Base-by-base conservation (phyloP, 1,284 basidiomycete species). In the Boletellus deceptivus region DNA sequence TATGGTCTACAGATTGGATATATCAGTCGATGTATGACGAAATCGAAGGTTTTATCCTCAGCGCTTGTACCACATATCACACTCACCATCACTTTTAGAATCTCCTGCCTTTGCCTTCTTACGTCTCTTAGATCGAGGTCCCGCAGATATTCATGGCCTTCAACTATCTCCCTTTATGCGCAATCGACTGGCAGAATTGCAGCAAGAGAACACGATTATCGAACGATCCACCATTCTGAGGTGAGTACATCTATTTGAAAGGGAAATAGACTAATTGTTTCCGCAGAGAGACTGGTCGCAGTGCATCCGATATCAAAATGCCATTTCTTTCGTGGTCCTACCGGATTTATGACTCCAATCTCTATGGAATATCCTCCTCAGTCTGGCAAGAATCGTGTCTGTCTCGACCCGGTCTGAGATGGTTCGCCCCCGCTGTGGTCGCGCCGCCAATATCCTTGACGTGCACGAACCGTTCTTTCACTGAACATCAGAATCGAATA, bases 1-100 rank as follows among this genome's bases (percentile, higher is more conserved):
- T 99, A 52, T 99, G 97, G 96, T 80, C 84, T 0, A 79, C 86
- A 0, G 87, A 91, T 54, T 83, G 89, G 79, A 84, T 98, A 43
- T 75, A 87, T 58, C 73, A 73, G 39, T 91, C 91, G n/a, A 64
- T 90, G 31, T 76, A 82, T 52, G 75, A 86, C 44, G 73, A 84
- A 41, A 43, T 67, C 47, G 75, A 81, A 58, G 71, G 90, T 90
- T 61, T 58, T 48, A 11, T 44, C 18, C 37, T 14, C 22, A 31
- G 31, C 22, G 18, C 29, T 36, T 20, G 49, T 5, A 14, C n/a
- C 20, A 43, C 18, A 29, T 16, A 40, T 40, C 27, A 24, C 18
- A 27, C 56, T 56, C 53, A 55, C 43, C 10, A 22, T 35, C 24
- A 24, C 52, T 20, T 43, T 45, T 37, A 78, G 77, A 54, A 16